Conservation (phyloP, 139 green algal genomes). For the Spirogloea muscicola region DNA sequence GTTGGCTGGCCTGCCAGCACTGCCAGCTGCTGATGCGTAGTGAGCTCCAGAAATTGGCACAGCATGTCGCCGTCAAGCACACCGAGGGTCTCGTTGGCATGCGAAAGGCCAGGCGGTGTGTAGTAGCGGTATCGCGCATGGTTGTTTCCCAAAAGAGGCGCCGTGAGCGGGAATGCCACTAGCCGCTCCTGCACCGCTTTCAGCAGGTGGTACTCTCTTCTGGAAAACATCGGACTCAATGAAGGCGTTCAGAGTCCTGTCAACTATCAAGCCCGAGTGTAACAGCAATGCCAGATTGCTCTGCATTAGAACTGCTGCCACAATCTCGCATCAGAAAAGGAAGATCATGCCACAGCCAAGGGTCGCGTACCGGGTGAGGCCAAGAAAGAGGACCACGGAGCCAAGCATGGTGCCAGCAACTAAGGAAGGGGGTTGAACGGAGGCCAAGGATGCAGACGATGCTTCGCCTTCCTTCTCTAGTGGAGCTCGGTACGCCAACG, state of each 20-base stretch:
- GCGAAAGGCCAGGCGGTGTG: not conserved
- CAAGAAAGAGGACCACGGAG: slow-evolving; percentile 30
- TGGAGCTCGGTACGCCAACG: slow-evolving; percentile 32
- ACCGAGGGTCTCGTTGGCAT: too few relatives aligned
- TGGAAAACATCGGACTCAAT: too few relatives aligned
- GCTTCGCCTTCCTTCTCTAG: slow-evolving; percentile 2
- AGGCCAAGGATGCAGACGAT: not conserved
- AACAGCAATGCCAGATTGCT: too few relatives aligned
- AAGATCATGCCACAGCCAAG: too few relatives aligned
- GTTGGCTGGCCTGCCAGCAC: too few relatives aligned
- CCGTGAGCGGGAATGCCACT: slow-evolving; percentile 23
- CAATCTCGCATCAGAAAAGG: too few relatives aligned
- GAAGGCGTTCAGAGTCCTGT: too few relatives aligned
- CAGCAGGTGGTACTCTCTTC: slow-evolving; percentile 43
- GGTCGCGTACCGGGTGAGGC: slow-evolving; percentile 15
- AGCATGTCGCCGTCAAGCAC: slow-evolving; percentile 41
- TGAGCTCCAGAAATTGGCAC: slow-evolving; percentile 27
- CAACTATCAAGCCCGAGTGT: too few relatives aligned
- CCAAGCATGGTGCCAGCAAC: slow-evolving; percentile 38
- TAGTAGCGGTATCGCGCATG: slow-evolving; percentile 10
- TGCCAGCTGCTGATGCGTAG: slow-evolving; percentile 12
- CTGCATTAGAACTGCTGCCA: too few relatives aligned
- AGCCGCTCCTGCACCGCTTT: slow-evolving; percentile 16
- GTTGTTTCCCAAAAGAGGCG: slow-evolving; percentile 24
- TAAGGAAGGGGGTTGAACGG: not conserved